Conservation (phyloP, 2,329 filamentous ascomycete species). For the Xylariales sp. region DNA sequence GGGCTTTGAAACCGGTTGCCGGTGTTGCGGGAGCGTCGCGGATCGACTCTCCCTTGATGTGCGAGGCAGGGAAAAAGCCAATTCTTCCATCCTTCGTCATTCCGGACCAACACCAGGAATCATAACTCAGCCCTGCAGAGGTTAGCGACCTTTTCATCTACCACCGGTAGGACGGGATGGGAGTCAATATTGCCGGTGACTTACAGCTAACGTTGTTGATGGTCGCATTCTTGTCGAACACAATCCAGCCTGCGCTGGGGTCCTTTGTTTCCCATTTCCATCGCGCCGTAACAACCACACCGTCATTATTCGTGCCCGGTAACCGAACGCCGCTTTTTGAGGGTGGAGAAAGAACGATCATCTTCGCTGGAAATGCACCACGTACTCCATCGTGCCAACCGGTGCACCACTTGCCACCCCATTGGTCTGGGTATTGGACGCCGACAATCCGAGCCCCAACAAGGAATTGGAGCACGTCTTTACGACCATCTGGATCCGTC, state of each 20-base stretch:
- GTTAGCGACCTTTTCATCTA: background rate
- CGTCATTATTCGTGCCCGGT: constrained; percentile 14
- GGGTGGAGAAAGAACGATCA: constrained; percentile 23
- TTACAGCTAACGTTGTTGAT: constrained; percentile 46
- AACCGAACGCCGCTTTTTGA: constrained; percentile 15
- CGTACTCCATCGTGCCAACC: constrained; percentile 28
- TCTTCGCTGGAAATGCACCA: constrained; percentile 24
- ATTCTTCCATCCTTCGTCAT: constrained; percentile 47
- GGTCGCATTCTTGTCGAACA: constrained; percentile 43
- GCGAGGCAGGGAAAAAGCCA: constrained; percentile 48
- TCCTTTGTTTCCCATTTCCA: constrained; percentile 29
- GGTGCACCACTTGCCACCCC: constrained; percentile 30
- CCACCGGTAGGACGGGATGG: background rate
- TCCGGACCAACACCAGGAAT: constrained; percentile 54
- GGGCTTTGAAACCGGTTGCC: background rate
- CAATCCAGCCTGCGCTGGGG: constrained; percentile 25
- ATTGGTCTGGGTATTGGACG: constrained; percentile 28
- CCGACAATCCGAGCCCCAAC: constrained; percentile 27
- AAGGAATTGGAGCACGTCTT: constrained; percentile 35
- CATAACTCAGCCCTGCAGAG: constrained; percentile 35
- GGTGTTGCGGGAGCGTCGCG: constrained; percentile 27
- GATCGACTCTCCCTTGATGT: constrained; percentile 42
- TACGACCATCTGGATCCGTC: constrained; percentile 26
- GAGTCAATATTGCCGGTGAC: no score
- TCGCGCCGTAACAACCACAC: constrained; percentile 22